Evolutionary conservation across 371 early-diverging fungal species (phyloP).

Genomic region (Coemansia sp.): DNA sequence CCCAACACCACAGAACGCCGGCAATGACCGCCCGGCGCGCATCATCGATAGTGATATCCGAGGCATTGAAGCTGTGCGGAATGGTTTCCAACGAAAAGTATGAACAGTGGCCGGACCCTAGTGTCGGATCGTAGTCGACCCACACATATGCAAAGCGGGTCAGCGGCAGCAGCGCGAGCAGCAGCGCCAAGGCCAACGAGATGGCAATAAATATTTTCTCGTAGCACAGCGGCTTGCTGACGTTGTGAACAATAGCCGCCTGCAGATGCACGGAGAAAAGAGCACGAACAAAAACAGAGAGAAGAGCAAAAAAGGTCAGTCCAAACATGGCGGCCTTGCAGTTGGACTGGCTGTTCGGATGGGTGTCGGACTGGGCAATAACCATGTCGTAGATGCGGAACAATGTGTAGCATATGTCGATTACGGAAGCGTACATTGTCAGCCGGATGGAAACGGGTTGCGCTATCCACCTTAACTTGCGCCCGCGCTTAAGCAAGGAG

Average conservation of each 20-base stretch:
- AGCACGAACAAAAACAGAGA: slow-evolving; percentile 22
- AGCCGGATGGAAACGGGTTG: slow-evolving; percentile 24
- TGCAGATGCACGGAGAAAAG: slow-evolving; percentile 25
- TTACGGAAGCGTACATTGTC: slow-evolving; percentile 18
- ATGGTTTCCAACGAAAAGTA: slow-evolving; percentile 30
- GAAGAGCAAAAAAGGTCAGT: slow-evolving; percentile 20
- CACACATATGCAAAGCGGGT: slow-evolving; percentile 25
- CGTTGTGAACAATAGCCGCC: slow-evolving; percentile 12
- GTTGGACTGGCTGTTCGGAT: slow-evolving; percentile 25
- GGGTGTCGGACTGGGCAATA: slow-evolving; percentile 20
- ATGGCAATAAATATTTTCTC: slow-evolving; percentile 11
- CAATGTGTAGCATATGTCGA: slow-evolving; percentile 14
- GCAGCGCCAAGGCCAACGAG: slow-evolving; percentile 13
- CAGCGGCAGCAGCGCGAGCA: slow-evolving; percentile 23
- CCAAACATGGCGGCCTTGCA: slow-evolving; percentile 38
- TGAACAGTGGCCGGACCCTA: slow-evolving; percentile 33
- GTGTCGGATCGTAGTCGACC: slow-evolving; percentile 25
- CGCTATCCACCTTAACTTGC: slow-evolving; percentile 6
- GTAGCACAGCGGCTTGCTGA: slow-evolving; percentile 16
- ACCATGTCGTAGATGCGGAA: slow-evolving; percentile 26
- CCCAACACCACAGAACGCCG: slow-evolving; percentile 29
- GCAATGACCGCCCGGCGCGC: slow-evolving; percentile 22
- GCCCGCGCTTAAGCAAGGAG: slow-evolving; percentile 7
- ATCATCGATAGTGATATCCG: slow-evolving; percentile 3
- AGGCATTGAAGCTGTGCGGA: slow-evolving; percentile 1